Base-by-base conservation (phyloP, 768 basidiomycete genomes). In the Serendipita sp. region DNA sequence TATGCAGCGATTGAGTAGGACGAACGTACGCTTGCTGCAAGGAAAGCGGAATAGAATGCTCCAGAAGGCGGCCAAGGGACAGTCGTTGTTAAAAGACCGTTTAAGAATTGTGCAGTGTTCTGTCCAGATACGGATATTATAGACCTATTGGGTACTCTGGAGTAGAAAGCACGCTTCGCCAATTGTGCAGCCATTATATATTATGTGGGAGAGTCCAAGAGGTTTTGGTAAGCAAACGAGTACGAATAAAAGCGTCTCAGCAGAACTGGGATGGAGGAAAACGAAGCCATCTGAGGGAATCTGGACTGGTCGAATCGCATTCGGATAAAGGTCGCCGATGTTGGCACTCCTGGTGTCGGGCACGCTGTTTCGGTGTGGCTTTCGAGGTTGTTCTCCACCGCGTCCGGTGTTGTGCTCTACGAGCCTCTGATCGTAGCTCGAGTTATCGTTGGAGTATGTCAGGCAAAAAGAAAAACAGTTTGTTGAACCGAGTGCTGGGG, bases 31-130 rank as follows among this genome's bases (percentile, higher is more conserved):
- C 91, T 88, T 63, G 91, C 86, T 71, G 89, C 86, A 15, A 93
- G 75, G 71, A 92, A 83, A 0, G 85, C 81, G 47, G 85, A 83
- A 72, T 84, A 92, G 65, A 81, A 79, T 2, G 85, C 86, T 13
- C 80, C 76, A 63, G 72, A 74, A n/a, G 76, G 70, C 45, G 76
- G 73, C 28, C 73, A 70, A 10, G 75, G 75, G 11, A 85, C 75
- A 64, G 75, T 78, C 66, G 78, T 80, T 18, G 83, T 78, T 64
- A 86, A 76, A 38, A 92, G 75, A 13, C 91, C 91, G 70, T 92
- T 86, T 67, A 97, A 81, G 73, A 94, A 95, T 62, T 81, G 83
- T 18, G 84, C 75, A 3, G 89, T 85, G 67, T 96, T 88, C 16
- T 85, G 83, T 51, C 93, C 93, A 5, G 84, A 80, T 58, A 97